phyloP scores from a whole-genome alignment of 805 yeast species.

The Starmerella floricola region DNA sequence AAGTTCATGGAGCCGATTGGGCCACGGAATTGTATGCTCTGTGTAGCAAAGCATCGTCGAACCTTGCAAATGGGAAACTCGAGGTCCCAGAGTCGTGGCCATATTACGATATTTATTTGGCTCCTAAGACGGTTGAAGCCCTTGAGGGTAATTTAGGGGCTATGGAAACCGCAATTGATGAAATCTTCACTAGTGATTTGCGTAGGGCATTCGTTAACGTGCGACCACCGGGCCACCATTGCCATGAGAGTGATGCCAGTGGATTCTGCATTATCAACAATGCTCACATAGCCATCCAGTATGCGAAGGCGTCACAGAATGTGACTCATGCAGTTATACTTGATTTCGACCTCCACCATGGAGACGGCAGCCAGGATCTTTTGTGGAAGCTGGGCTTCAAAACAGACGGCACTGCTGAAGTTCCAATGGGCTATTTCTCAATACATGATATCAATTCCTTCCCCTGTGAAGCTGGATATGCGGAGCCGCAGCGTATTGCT shows the following conservation, averaged over 20 bases:
- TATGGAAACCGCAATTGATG: constrained; percentile 57
- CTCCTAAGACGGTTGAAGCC: constrained; percentile 54
- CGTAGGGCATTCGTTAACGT: constrained; percentile 51
- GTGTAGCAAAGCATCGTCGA: constrained; percentile 46
- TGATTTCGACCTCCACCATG: constrained; percentile 79
- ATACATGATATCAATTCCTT: constrained; percentile 76
- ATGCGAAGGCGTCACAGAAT: constrained; percentile 49
- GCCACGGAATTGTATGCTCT: constrained; percentile 45
- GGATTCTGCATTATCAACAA: constrained; percentile 76
- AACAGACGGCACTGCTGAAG: constrained; percentile 22
- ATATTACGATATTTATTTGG: constrained; percentile 66
- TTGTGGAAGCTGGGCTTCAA: constrained; percentile 65
- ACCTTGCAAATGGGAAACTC: constrained; percentile 40
- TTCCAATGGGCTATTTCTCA: constrained; percentile 61
- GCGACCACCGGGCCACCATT: constrained; percentile 81
- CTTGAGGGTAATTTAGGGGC: constrained; percentile 69
- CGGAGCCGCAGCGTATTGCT: constrained; percentile 54
- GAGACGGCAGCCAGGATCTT: constrained; percentile 80
- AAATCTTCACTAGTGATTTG: constrained; percentile 30
- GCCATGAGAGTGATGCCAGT: constrained; percentile 70
- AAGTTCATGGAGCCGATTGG: constrained; percentile 69
- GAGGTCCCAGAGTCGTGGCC: constrained; percentile 80
- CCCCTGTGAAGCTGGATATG: constrained; percentile 71
- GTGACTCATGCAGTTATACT: constrained; percentile 72
- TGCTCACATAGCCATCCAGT: constrained; percentile 69